A percentile compares a stretch with the other conserved stretches of the same genome.
Evolutionary conservation across 257 asterid genomes (phyloP).

Genomic region (Solanum pimpinellifolium): DNA sequence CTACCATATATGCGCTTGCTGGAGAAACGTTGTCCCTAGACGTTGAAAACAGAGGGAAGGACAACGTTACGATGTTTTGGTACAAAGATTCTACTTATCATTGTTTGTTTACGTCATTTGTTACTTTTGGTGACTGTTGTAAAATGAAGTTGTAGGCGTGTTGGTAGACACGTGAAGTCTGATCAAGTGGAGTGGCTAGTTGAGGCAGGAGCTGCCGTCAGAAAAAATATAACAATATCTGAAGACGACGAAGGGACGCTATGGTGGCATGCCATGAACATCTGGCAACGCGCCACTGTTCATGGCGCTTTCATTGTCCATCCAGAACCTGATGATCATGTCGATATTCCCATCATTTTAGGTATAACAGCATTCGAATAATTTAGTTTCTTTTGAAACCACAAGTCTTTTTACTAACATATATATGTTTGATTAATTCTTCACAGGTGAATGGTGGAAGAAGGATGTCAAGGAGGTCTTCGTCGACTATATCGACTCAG

Average conservation of each 20-base stretch:
- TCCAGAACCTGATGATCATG: neutral
- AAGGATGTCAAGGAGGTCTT: neutral
- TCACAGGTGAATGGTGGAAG: constrained; percentile 7
- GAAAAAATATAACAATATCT: constrained; percentile 22
- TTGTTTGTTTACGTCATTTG: neutral
- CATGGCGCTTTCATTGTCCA: constrained; percentile 32
- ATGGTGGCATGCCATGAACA: constrained; percentile 57
- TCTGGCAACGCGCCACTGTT: constrained; percentile 43
- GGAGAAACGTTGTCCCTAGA: neutral
- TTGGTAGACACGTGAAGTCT: neutral
- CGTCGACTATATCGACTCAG: neutral
- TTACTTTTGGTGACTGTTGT: neutral
- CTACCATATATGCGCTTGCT: neutral
- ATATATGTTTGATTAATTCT: neutral
- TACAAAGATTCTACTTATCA: neutral
- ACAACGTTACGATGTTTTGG: neutral
- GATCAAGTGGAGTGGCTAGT: constrained; percentile 21
- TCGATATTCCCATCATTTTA: constrained; percentile 36
- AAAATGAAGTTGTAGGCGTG: neutral
- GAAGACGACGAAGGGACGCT: constrained; percentile 23
- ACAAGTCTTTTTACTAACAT: neutral
- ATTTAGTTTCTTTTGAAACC: neutral
- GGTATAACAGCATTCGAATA: constrained; percentile 6
- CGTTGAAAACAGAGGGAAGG: neutral
- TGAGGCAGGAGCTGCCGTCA: constrained; percentile 23